Conservation (phyloP, 805 yeast species). For the Candida krabiensis region DNA sequence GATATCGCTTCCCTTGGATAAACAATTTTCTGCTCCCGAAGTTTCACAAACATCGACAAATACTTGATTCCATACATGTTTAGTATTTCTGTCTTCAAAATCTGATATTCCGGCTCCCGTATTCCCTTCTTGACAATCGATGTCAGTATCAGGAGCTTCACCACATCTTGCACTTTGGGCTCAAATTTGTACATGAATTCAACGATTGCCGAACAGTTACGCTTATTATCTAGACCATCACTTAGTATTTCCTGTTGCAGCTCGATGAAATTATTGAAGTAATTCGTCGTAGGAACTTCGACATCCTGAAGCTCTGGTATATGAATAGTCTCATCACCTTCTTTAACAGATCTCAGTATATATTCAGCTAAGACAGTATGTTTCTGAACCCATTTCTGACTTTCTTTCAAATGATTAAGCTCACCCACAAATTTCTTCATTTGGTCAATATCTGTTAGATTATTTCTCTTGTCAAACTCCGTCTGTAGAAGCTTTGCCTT, state of each 20-base stretch:
- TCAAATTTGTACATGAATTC: constrained; percentile 51
- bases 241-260: constrained; percentile 72
- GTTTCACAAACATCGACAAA: constrained; percentile 45
- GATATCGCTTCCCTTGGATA: constrained; percentile 32
- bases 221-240: constrained; percentile 44
- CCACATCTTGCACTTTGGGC: constrained; percentile 40
- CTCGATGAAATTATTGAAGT: constrained; percentile 49
- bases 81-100: constrained; percentile 53
- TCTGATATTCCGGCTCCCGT: constrained; percentile 58
- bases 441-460: constrained; percentile 57
- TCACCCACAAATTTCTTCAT: constrained; percentile 72
- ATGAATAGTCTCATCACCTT: constrained; percentile 13
- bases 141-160: constrained; percentile 57
- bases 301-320: constrained; percentile 21
- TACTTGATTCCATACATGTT: constrained; percentile 65
- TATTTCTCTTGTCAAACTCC: constrained; percentile 61
- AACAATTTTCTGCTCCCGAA: constrained; percentile 50
- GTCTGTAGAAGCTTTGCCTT: constrained; percentile 70
- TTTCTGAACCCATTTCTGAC: constrained; percentile 66
- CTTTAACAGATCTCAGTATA: constrained; percentile 40
- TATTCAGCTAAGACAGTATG: constrained; percentile 77
- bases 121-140: constrained; percentile 70
- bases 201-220: constrained; percentile 38
- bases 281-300: constrained; percentile 21
- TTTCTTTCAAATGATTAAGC: constrained; percentile 61